These are phyloP conservation scores for Plasmodium vivax DNA, from an alignment of 169 alveolate species.

Conservation along the genomic window DNA sequence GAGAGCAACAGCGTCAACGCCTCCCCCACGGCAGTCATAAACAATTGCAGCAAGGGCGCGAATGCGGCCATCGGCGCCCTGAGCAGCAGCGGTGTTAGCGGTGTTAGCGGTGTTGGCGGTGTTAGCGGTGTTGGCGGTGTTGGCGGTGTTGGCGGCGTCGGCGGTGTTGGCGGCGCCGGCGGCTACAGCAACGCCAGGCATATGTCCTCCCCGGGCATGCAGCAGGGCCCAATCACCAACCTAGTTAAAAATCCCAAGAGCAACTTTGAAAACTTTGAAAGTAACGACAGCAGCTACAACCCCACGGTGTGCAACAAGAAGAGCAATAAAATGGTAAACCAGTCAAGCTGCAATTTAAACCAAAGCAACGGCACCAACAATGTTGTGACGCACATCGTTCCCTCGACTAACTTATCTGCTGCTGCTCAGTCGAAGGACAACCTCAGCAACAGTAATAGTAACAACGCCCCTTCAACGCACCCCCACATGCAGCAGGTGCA, in stretches of 20 bases:
- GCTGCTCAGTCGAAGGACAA: constrained; percentile 34
- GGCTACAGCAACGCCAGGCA: constrained; percentile 19
- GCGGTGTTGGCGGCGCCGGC: constrained; percentile 1
- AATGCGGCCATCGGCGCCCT: not conserved
- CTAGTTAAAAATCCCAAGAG: constrained; percentile 29
- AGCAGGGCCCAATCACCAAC: constrained; percentile 20
- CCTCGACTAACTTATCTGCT: constrained; percentile 5
- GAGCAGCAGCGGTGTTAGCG: not conserved
- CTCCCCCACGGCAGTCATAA: not conserved
- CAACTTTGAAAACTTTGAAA: constrained; percentile 43
- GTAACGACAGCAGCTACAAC: constrained; percentile 19
- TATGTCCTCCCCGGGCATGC: constrained; percentile 4
- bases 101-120: not conserved
- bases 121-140: not conserved
- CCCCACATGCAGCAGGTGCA: constrained; percentile 19
- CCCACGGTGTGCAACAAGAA: constrained; percentile 18
- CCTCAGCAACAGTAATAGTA: not conserved
- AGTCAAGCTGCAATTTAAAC: constrained; percentile 42
- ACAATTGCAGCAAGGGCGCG: not conserved
- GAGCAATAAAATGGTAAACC: constrained; percentile 20
- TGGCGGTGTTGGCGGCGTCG: not conserved
- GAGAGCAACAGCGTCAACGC: not conserved
- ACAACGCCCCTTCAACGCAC: not conserved
- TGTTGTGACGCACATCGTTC: constrained; percentile 10
- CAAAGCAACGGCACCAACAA: constrained; percentile 28